Percentiles rank a stretch among this genome's conserved stretches.
These are phyloP conservation scores for Entelexis sorbosivorans DNA, from an alignment of 1,139 yeast genomes.

Conservation along the genomic window DNA sequence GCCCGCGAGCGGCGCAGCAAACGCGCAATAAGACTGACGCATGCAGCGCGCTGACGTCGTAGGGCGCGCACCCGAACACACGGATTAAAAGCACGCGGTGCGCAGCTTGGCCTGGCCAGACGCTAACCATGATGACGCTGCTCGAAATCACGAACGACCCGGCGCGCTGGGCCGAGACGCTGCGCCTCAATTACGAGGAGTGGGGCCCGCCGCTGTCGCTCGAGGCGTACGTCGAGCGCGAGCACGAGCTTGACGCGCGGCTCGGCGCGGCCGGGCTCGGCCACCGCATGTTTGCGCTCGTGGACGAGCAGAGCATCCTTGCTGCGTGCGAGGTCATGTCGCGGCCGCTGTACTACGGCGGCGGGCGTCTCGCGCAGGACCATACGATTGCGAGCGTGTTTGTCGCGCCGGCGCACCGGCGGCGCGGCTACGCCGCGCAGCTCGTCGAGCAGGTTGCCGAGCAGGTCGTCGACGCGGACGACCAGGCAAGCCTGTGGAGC, in stretches of 20 bases:
- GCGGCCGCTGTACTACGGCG: constrained; percentile 54
- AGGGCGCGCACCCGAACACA: too few species aligned
- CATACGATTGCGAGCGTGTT: constrained; percentile 15
- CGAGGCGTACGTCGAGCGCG: constrained; percentile 28
- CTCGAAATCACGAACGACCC: constrained; percentile 12
- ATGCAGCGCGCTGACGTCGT: too few species aligned
- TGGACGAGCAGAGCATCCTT: constrained; percentile 20
- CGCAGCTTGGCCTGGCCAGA: too few species aligned
- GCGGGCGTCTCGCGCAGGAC: constrained; percentile 45
- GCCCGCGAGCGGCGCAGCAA: too few species aligned
- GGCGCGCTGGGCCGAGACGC: background rate
- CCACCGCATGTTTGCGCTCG: constrained; percentile 18
- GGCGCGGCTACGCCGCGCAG: constrained; percentile 4
- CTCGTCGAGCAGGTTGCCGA: constrained; percentile 1
- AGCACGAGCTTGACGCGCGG: constrained; percentile 24
- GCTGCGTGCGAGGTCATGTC: constrained; percentile 40
- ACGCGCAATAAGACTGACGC: too few species aligned
- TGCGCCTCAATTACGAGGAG: constrained; percentile 13
- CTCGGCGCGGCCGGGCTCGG: constrained; percentile 16
- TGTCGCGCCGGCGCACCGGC: constrained; percentile 8
- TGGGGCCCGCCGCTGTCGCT: constrained; percentile 38
- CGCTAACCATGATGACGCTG: background rate
- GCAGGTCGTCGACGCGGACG: constrained; percentile 23
- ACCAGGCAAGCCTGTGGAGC: constrained; percentile 18
- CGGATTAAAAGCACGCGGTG: constrained; percentile 1